Evolutionary conservation across 257 asterid species (phyloP), one percentile per base, ranked within the genome.

Genomic region (Penstemon davidsonii): DNA sequence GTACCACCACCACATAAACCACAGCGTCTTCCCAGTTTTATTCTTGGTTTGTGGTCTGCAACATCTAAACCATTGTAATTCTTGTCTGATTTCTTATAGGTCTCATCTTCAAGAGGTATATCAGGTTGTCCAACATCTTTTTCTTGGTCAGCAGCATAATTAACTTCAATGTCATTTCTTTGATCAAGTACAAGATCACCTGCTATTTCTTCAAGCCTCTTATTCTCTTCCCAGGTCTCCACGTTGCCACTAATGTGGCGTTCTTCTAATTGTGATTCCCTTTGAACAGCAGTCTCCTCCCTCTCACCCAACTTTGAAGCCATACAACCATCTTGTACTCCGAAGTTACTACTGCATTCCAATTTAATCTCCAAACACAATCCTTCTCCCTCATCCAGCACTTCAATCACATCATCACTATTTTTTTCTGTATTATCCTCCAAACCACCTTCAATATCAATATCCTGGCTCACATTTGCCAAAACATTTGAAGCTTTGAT

Each of bases 1-100:
- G 83, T 82, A 73, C 96, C 93, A 60, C 96, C 95, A 59, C 99
- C 96, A 71, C 99, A 94, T 78, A 88, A 87, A 81, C 97, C 95
- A 87, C 99, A 94, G 5, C 75, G 85, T 66, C 99, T 81, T 71
- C 99, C 99, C 66, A 84, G 87, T 62, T 85, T 91, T 60, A 91
- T 75, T 72, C 81, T 82, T 13, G 85, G 74, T 71, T 85, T 86
- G 63, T 81, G 81, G 47, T 73, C 72, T 36, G 59, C 71, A 76
- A 50, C 71, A 66, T 75, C 76, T 60, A 75, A 63, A 73, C 64
- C 60, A 75, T 55, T 69, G 75, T 54, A 57, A 40, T 46, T 75
- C 47, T 65, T 71, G 45, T 76, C 60, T 59, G 73, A 69, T 74
- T 72, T 81, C 74, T 71, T 62, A 53, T 11, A 4, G 43, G 72